These are phyloP conservation scores for Rhododendron simsii DNA, from an alignment of 148 eudicot species.

Conservation along the genomic window DNA sequence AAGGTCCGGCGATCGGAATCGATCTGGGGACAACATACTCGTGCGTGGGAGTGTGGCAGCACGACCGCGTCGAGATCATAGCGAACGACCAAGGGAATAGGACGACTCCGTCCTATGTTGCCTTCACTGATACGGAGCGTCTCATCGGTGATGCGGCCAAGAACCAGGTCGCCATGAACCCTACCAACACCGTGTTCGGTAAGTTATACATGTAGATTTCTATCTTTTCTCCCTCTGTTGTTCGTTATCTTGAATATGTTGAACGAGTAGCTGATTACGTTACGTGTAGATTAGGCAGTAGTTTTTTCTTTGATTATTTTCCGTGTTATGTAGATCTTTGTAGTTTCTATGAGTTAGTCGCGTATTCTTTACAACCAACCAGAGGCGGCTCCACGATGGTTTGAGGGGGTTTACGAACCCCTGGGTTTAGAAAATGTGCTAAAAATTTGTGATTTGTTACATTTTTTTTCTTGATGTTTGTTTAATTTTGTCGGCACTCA, in stretches of 20 bases:
- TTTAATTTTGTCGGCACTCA: too few species aligned
- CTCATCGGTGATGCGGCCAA: slow-evolving; percentile 13
- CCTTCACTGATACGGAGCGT: slow-evolving; percentile 11
- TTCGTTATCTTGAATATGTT: not conserved
- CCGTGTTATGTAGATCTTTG: not conserved
- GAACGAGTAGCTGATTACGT: not conserved
- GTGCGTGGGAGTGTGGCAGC: slow-evolving; percentile 16
- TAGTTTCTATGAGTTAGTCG: too few species aligned
- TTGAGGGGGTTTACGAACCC: too few species aligned
- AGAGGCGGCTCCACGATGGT: too few species aligned
- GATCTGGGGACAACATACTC: slow-evolving; percentile 12
- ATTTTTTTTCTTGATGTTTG: too few species aligned
- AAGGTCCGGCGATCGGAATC: slow-evolving; percentile 15
- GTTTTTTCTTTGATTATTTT: too few species aligned
- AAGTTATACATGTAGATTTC: not conserved
- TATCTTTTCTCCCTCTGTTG: not conserved
- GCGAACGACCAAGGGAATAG: slow-evolving; percentile 15
- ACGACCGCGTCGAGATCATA: slow-evolving; percentile 12
- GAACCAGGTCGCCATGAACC: slow-evolving; percentile 18
- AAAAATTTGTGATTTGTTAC: too few species aligned
- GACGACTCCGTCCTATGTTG: slow-evolving; percentile 13
- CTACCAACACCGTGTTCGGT: slow-evolving; percentile 10
- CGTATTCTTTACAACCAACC: too few species aligned
- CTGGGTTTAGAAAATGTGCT: too few species aligned
- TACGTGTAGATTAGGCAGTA: too few species aligned